A percentile compares a stretch with the other conserved stretches of the same genome.
phyloP scores from a whole-genome alignment of 2,329 filamentous ascomycete genomes.

The Neocucurbitaria cava region DNA sequence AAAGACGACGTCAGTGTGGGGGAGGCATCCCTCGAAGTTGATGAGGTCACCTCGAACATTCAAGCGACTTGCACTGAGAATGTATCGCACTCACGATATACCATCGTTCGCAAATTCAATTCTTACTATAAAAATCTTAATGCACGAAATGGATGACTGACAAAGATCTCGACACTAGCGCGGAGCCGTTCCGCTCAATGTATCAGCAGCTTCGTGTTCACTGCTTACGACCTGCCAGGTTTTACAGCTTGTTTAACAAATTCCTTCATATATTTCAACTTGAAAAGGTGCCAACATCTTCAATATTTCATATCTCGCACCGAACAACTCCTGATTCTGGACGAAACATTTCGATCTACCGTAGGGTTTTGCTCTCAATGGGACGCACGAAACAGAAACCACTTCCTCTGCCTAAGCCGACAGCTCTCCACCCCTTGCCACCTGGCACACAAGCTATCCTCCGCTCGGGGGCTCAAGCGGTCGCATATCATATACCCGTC shows the following conservation, averaged over 20 bases:
- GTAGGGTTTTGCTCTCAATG: neutral
- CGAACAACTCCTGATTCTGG: neutral
- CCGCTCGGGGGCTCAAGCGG: constrained; percentile 23
- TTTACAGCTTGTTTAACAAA: neutral
- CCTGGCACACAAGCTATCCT: constrained; percentile 17
- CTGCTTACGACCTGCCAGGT: neutral
- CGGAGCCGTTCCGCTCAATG: neutral
- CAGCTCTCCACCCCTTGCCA: constrained; percentile 10
- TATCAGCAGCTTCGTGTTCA: neutral
- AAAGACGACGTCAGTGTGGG: neutral
- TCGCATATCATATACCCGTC: constrained; percentile 49
- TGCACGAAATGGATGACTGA: neutral
- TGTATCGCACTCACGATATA: neutral
- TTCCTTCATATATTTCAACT: neutral
- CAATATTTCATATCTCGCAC: neutral
- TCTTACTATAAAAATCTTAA: neutral
- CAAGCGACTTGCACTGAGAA: neutral
- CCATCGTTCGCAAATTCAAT: neutral
- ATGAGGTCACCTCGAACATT: neutral
- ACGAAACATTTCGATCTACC: neutral
- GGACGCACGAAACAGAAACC: neutral
- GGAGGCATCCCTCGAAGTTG: neutral
- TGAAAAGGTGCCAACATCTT: neutral
- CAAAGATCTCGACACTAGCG: neutral
- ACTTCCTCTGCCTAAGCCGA: neutral